Evolutionary conservation across 352 stramenopile genomes (phyloP), one percentile per base, ranked within the genome.

Genomic region (Phytopythium cucurbitacearum): DNA sequence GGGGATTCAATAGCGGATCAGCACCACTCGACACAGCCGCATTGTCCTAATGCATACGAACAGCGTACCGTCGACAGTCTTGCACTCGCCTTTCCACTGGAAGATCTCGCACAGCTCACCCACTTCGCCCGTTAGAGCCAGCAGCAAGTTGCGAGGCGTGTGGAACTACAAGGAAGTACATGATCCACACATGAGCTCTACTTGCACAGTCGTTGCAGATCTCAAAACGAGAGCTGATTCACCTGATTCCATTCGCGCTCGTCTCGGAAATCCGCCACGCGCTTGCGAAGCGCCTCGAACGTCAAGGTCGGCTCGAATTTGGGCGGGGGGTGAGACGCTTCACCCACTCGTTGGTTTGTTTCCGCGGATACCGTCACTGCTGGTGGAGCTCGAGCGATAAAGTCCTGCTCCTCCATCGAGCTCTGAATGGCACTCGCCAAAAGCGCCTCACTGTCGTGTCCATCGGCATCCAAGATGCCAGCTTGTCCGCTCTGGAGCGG

Each of bases 11-110:
- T 51, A 9, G 53, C 57, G 16, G 59, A 91, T 77, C 67, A 51
- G 35, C 36, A 12, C 21, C 21, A 28, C 21, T 28, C 21, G 21
- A 28, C 21, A 28, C 21, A 28, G 21, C 2, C 21, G 21, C 21
- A 28, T 28, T 28, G 21, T 28, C 1, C 21, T 28, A 28, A 28
- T 2, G 21, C 1, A 28, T 28, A 28, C 21, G 21, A 28, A 28
- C 21, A 4, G 48, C 60, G 13, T 59, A 92, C 81, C 69, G 48
- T 78, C 60, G 2, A 83, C 77, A 38, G 66, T 64, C 49, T 76
- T 76, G 56, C 85, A 67, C 60, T 98, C 94, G 13, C 80, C 87
- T 40, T 87, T 86, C 94, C 94, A 99, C 74, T 99, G 96, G 48
- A 54, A 69, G 48, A 54, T 40, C 69, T 98, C 91, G 15, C 82